Conservation (phyloP, 176 grass and related monocot genomes). For the Aegilops bicornis region DNA sequence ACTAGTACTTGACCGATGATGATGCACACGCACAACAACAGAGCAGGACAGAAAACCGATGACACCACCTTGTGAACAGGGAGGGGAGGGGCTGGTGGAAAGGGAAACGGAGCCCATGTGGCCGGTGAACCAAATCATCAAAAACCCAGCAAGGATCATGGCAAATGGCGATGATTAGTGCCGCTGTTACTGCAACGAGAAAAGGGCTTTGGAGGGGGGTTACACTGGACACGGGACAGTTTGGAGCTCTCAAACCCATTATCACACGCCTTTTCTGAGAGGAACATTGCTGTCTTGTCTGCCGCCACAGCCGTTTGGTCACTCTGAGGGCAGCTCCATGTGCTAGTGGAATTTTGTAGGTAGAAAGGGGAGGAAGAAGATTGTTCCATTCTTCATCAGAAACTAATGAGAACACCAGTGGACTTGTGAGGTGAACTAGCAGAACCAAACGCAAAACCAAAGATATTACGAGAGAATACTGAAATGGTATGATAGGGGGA, state of each 20-base stretch:
- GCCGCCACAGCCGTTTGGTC: not conserved
- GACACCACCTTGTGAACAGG: not conserved
- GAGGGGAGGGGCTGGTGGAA: not conserved
- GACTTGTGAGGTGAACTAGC: not conserved
- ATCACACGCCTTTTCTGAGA: not conserved
- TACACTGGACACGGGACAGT: constrained; percentile 12
- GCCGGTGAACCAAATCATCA: constrained; percentile 33
- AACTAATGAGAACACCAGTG: not conserved
- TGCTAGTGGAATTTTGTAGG: not conserved
- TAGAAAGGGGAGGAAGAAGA: not conserved
- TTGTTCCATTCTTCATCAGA: not conserved
- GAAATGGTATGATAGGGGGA: not conserved
- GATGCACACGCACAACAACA: not conserved
- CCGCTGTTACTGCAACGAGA: not conserved
- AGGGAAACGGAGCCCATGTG: constrained; percentile 20
- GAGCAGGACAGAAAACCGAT: not conserved
- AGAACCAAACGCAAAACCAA: not conserved
- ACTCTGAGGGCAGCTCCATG: not conserved
- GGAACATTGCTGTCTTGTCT: not conserved
- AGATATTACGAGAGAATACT: not conserved
- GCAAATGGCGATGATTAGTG: not conserved
- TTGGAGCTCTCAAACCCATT: not conserved
- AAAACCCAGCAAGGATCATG: not conserved
- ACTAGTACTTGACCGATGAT: not conserved
- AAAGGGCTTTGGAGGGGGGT: not conserved